A percentile compares a stretch with the other conserved stretches of the same genome.
Evolutionary conservation across 2,329 filamentous ascomycete species (phyloP).

Genomic region (Nemania sp.): DNA sequence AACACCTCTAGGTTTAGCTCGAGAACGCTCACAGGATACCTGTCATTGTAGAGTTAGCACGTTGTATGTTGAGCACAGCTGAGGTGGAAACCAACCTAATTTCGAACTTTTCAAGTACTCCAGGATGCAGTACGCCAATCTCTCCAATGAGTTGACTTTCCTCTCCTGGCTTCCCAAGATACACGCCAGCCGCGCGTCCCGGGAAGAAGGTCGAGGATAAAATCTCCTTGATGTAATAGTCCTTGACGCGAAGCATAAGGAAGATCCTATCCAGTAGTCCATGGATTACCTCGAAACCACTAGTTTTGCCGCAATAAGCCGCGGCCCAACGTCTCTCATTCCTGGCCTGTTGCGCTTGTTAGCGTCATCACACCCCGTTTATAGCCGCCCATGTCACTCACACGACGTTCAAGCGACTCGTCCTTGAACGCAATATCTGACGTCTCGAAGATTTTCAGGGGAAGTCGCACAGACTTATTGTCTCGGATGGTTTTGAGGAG

Average conservation of each 20-base stretch:
- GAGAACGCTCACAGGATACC: constrained; percentile 79
- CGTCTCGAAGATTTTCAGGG: constrained; percentile 80
- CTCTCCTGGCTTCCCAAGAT: constrained; percentile 65
- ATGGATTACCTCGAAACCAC: constrained; percentile 94
- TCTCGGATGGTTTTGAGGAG: constrained; percentile 79
- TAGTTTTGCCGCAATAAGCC: constrained; percentile 91
- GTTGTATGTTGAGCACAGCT: neutral
- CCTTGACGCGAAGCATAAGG: constrained; percentile 83
- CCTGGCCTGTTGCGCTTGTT: constrained; percentile 63
- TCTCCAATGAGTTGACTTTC: constrained; percentile 80
- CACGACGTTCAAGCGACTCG: constrained; percentile 68
- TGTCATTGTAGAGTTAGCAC: constrained; percentile 13
- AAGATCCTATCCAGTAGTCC: constrained; percentile 90
- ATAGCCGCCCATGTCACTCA: constrained; percentile 3
- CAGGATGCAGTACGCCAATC: constrained; percentile 93
- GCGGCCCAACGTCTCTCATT: constrained; percentile 98
- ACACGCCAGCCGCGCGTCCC: constrained; percentile 85
- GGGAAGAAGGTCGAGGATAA: constrained; percentile 90
- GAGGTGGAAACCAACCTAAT: constrained; percentile 49
- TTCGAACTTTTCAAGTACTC: constrained; percentile 76
- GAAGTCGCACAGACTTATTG: constrained; percentile 75
- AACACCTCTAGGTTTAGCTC: constrained; percentile 96
- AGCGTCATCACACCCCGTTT: neutral
- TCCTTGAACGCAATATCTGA: constrained; percentile 90
- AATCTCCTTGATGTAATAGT: constrained; percentile 93